Conservation (phyloP, 2,329 filamentous ascomycete genomes). For the Paecilomyces formosus region DNA sequence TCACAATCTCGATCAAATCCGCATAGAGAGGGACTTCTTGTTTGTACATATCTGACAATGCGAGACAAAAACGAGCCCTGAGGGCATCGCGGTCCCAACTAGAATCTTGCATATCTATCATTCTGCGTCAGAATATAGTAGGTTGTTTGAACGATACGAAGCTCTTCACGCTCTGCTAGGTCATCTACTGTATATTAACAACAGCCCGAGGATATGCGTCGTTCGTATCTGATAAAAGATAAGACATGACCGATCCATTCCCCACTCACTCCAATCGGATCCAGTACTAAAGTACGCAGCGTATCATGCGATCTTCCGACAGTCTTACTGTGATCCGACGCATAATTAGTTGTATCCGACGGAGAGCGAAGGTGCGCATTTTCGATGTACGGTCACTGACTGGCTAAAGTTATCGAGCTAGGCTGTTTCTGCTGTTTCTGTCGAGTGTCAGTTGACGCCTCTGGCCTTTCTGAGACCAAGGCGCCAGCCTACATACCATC, state of each 20-base stretch:
- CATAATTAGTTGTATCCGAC: neutral
- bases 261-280: neutral
- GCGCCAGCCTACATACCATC: no score
- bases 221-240: neutral
- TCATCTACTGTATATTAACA: neutral
- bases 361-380: neutral
- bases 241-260: neutral
- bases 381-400: no score
- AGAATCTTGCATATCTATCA: neutral
- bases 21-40: constrained; percentile 13
- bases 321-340: neutral
- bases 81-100: neutral
- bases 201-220: neutral
- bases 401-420: no score
- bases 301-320: neutral
- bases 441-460: no score
- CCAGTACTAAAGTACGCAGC: neutral
- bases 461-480: no score
- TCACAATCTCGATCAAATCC: constrained; percentile 12
- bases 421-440: no score
- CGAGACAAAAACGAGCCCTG: constrained; percentile 10
- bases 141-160: neutral
- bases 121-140: neutral
- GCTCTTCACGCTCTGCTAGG: neutral
- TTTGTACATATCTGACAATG: constrained; percentile 15